Evolutionary conservation across 2,329 filamentous ascomycete species (phyloP), one percentile per base, ranked within the genome.

Genomic region (Pestalotiopsis sp.): DNA sequence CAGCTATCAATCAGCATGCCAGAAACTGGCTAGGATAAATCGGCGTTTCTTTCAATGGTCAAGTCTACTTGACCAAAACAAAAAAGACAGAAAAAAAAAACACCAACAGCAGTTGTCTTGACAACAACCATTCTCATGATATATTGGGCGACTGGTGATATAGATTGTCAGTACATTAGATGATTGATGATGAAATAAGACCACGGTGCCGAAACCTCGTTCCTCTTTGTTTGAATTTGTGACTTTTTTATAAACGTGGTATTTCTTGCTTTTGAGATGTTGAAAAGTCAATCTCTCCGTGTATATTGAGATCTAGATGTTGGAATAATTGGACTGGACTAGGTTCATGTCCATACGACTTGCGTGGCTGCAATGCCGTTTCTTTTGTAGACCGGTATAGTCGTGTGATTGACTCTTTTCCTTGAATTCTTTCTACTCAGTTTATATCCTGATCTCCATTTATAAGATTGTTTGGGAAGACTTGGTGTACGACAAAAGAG

Each of bases 1-100:
- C 41, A 49, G n/a, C 38, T 25, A 25, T 25, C 9, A 68, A 70
- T 68, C 68, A 68, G 71, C 68, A 69, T 72, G 71, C 71, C 69
- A 70, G 64, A 68, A 71, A 69, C 25, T 25, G 70, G 74, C 72
- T 73, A 70, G 72, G 74, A 69, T 74, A 73, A 73, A 70, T 72
- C 49, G 75, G 74, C 73, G 73, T 77, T 75, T 66, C 72, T 1
- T 36, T 27, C 31, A 31, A 31, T 31, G 31, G 31, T 31, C 6
- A 31, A 36, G 23, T 52, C 41, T 45, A 66, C 65, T 63, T 69
- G 68, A 69, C 59, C 70, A 68, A 60, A 73, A 73, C 74, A 72
- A 31, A 31, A 31, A 31, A 31, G 31, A 31, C 31, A 31, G 7
- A 31, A 31, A 31, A 31, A 31, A 31, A 31, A 31, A 31, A 31